Evolutionary conservation across 345 rosid genomes (phyloP).

Genomic region (Syzygium aqueum): DNA sequence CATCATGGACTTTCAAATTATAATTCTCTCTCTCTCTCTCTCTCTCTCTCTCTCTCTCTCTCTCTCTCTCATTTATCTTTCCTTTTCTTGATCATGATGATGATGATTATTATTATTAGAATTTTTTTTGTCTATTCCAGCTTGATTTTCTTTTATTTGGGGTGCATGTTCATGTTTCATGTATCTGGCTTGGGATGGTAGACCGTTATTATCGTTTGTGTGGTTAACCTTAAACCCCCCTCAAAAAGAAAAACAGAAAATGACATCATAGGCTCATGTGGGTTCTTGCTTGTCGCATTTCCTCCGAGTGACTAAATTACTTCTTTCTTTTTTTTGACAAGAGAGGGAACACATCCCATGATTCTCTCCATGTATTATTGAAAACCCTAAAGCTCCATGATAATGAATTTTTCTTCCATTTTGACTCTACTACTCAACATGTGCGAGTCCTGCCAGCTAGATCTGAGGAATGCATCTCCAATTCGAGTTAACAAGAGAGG

Average conservation of each 20-base stretch:
- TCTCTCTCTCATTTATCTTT: neutral
- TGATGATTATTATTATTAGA: neutral
- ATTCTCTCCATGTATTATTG: neutral
- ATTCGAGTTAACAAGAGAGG: neutral
- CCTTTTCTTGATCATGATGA: neutral
- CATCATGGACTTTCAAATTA: neutral
- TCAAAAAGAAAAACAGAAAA: neutral
- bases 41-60: too few species aligned
- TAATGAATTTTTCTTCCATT: neutral
- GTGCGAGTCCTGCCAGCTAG: neutral
- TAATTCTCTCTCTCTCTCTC: neutral
- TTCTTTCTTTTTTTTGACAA: neutral
- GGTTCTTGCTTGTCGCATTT: neutral
- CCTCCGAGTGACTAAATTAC: neutral
- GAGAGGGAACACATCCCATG: neutral
- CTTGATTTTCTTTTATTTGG: neutral
- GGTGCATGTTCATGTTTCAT: neutral
- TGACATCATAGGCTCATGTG: neutral
- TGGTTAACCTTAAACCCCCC: neutral
- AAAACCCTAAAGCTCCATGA: neutral
- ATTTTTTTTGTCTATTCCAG: neutral
- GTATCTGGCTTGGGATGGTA: neutral
- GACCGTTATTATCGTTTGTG: neutral
- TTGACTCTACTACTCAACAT: neutral
- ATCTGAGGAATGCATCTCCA: neutral